Base-by-base conservation (phyloP, 768 basidiomycete species). In the Xanthoconium purpureum region DNA sequence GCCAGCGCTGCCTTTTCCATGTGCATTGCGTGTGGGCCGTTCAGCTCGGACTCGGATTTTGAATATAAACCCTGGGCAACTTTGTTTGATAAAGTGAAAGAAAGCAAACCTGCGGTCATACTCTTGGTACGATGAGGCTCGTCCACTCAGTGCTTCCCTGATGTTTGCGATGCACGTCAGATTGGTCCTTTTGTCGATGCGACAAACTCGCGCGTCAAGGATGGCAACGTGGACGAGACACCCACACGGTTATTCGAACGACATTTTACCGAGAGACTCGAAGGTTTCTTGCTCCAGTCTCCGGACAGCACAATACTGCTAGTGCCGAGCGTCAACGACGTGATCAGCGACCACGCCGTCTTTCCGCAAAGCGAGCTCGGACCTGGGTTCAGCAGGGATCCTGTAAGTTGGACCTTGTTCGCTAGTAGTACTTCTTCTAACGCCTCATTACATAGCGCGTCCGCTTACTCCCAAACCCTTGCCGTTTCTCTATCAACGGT, bases 111-210 rank as follows among this genome's bases (percentile, higher is more conserved):
- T 1, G 78, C 86, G 17, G 87, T 89, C 0, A 67, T 95, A 12
- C 74, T 98, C 17, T 76, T 99, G 52, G 96, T 96, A 67, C 35
- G 77, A 62, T 1, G 12, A 13, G 9, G 7, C 18, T 44, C 12
- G 39, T 54, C 42, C 17, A 47, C 35, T 52, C 17, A 5, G 17
- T 51, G 24, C 8, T 2, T 43, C 42, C 39, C 35, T 55, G 7
- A 53, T 17, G 28, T 50, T 47, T 40, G 14, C 10, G 9, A 15
- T 45, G 52, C 36, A 48, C 37, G 38, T 33, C 59, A 99, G 96
- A 73, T 92, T 32, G 97, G 97, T 1, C 97, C 97, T 2, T 99
- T 98, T 68, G 74, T 98, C 42, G 94, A 98, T 61, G 72, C 82
- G 0, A 70, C 78, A 17, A 92, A 98, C 69, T 83, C 88, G 2